These are phyloP conservation scores for Trichoderma aggressivum DNA, from an alignment of 2,329 filamentous ascomycete genomes.

Conservation along the genomic window DNA sequence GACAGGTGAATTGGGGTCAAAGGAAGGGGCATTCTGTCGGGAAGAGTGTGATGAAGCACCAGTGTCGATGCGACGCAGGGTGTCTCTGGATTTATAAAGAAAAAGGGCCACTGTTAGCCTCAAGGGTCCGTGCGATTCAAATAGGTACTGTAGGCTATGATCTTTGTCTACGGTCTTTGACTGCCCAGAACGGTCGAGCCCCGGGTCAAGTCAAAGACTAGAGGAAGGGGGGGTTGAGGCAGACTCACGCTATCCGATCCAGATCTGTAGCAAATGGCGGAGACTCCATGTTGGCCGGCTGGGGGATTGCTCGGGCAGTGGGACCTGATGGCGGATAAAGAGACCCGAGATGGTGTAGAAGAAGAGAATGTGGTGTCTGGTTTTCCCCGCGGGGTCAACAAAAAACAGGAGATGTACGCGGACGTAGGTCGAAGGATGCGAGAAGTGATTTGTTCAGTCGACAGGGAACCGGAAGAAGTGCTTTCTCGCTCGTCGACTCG, in stretches of 20 bases:
- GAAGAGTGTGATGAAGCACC: neutral
- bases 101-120: neutral
- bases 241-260: constrained; percentile 21
- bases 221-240: constrained; percentile 6
- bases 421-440: constrained; percentile 6
- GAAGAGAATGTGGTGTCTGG: constrained; percentile 2
- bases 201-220: neutral
- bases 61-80: constrained; percentile 14
- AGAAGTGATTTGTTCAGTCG: neutral
- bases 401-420: neutral
- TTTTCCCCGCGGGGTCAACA: constrained; percentile 17
- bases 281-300: constrained; percentile 17
- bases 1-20: constrained; percentile 8
- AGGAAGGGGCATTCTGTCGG: constrained; percentile 2
- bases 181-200: constrained; percentile 14
- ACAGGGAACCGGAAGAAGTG: neutral
- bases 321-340: constrained; percentile 15
- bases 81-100: constrained; percentile 12
- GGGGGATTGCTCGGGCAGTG: constrained; percentile 16
- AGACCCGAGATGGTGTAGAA: constrained; percentile 19
- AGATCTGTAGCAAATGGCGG: constrained; percentile 19
- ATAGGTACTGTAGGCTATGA: neutral
- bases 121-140: constrained; percentile 1
- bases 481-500: constrained; percentile 6
- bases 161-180: neutral